Evolutionary conservation across 257 asterid genomes (phyloP).

Genomic region (Plantago elongata): DNA sequence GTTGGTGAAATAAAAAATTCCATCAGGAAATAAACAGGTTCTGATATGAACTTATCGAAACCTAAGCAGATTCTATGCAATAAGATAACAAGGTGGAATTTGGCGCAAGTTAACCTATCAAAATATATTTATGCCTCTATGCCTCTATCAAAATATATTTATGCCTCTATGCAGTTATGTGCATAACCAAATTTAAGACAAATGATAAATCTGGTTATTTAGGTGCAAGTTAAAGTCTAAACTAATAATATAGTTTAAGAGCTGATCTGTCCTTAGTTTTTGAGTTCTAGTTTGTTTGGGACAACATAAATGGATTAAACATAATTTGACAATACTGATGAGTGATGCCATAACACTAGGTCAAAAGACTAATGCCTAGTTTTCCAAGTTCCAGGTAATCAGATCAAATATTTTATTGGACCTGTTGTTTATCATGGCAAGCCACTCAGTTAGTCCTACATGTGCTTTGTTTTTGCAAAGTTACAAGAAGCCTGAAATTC

Average conservation of each 20-base stretch:
- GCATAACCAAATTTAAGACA: too few species aligned
- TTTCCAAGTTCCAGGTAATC: background rate
- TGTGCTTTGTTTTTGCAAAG: conserved; percentile 14
- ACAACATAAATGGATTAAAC: background rate
- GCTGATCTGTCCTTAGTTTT: too few species aligned
- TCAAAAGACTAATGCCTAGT: conserved; percentile 10
- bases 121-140: background rate
- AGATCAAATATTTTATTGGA: conserved; percentile 3
- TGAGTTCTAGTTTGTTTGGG: background rate
- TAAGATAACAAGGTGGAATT: background rate
- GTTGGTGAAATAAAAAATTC: too few species aligned
- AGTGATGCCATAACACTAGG: background rate
- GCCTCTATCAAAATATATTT: background rate
- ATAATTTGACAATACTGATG: background rate
- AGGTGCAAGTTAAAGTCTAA: too few species aligned
- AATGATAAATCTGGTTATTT: too few species aligned
- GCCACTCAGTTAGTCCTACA: conserved; percentile 36
- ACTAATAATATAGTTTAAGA: too few species aligned
- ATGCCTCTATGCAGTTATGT: background rate
- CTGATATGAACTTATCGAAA: background rate
- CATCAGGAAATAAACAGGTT: too few species aligned
- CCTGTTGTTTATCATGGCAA: conserved; percentile 25
- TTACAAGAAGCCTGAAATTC: conserved; percentile 6
- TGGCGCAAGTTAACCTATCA: background rate
- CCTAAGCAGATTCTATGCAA: background rate